These are phyloP conservation scores for Asterella californica DNA, from an alignment of 225 moss, liverwort and hornwort species.

Conservation along the genomic window DNA sequence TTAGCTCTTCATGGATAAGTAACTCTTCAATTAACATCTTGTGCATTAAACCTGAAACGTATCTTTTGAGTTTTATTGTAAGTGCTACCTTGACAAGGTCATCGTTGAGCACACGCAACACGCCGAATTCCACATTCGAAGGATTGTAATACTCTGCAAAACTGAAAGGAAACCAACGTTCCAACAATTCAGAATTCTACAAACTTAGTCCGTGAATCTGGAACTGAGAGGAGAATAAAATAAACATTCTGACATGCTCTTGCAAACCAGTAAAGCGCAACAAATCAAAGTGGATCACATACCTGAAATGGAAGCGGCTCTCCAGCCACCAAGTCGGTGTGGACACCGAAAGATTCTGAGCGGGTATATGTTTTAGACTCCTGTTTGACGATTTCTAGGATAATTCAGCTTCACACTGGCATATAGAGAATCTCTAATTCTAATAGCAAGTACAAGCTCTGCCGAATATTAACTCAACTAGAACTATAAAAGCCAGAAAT, in stretches of 20 bases:
- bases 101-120: slow-evolving; percentile 88
- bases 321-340: slow-evolving; percentile 97
- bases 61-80: too few relatives aligned
- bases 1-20: background rate
- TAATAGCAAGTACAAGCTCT: background rate
- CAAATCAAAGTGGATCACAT: background rate
- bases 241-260: background rate
- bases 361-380: slow-evolving; percentile 65
- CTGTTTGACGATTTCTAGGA: slow-evolving; percentile 22
- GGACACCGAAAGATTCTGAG: slow-evolving; percentile 57
- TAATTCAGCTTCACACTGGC: background rate
- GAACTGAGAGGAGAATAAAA: background rate
- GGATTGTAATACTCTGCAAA: slow-evolving; percentile 82
- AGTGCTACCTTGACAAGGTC: slow-evolving; percentile 78
- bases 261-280: background rate
- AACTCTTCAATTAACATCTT: background rate
- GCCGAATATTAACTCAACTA: background rate
- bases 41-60: too few relatives aligned
- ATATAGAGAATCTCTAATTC: background rate
- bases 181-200: background rate
- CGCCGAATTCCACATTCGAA: slow-evolving; percentile 65
- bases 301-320: slow-evolving; percentile 97
- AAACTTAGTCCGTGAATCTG: background rate
- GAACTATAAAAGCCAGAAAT: background rate
- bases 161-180: slow-evolving; percentile 29